Evolutionary conservation across 805 yeast species (phyloP), one percentile per base, ranked within the genome.

Genomic region (Metschnikowia amazonensis): DNA sequence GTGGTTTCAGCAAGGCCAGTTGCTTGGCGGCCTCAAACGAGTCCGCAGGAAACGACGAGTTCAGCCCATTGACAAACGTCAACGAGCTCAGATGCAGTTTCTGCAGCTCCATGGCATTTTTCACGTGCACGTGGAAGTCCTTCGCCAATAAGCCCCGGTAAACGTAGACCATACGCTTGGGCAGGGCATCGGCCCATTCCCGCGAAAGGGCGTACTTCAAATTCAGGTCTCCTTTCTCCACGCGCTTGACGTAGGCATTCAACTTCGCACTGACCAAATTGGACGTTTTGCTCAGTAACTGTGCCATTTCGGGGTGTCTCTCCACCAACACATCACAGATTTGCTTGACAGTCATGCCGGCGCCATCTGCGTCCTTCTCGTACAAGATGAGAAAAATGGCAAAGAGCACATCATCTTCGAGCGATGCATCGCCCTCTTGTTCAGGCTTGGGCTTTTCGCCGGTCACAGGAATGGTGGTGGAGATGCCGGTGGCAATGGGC

Each of bases 171-270:
- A 86, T 86, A 70, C 95, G 75, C 59, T 86, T 83, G 42, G 95
- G 95, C 2, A 89, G 81, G 14, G 92, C 89, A 63, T 86, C 92
- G 3, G 95, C 92, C 95, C 95, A 86, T 63, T 86, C 94, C 66
- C 95, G 78, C 1, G 89, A 82, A 35, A 86, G 67, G 16, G 92
- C 88, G 63, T 86, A 86, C 46, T 77, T 76, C 57, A 86, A 72
- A 35, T 80, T 75, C 50, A 80, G 74, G 61, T 86, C 95, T 53
- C 94, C 94, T 59, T 86, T 86, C 60, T 86, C 95, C 25, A 86
- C 86, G 57, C 90, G 77, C 61, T 86, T 86, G 38, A 86, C 94
- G 60, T 86, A 86, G 16, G 94, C 94, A 61, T 86, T 86, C 55
- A 86, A 69, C 61, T 86, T 86, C 16, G 95, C 95, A 53, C 86